Evolutionary conservation across 495 filamentous ascomycete genomes (phyloP).

Genomic region (Penicillium egyptiacum): DNA sequence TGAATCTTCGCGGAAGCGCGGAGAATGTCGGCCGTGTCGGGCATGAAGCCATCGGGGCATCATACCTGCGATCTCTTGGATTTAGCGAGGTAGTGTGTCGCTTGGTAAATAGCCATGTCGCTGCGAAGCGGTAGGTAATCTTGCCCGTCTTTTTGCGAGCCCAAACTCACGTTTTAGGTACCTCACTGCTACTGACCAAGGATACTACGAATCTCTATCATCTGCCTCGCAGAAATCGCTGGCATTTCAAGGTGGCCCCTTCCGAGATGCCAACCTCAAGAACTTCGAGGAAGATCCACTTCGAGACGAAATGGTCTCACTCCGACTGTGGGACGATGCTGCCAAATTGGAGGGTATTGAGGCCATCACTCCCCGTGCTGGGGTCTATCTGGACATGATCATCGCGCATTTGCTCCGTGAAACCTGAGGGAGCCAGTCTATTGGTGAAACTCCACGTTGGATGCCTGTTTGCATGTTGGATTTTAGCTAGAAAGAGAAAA

Average conservation of each 20-base stretch:
- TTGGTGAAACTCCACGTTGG: not conserved
- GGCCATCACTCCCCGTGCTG: slow-evolving; percentile 28
- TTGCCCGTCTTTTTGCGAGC: not conserved
- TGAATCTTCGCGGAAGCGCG: slow-evolving; percentile 26
- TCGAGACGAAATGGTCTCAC: slow-evolving; percentile 39
- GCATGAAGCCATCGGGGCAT: slow-evolving; percentile 44
- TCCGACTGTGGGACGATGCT: slow-evolving; percentile 46
- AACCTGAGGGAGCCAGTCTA: not conserved
- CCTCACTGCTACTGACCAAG: slow-evolving; percentile 39
- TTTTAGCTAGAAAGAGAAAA: not conserved
- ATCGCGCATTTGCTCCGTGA: slow-evolving; percentile 19
- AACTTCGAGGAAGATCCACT: slow-evolving; percentile 33
- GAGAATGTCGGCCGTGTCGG: slow-evolving; percentile 44
- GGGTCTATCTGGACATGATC: slow-evolving; percentile 35
- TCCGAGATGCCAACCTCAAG: slow-evolving; percentile 33
- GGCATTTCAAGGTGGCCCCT: slow-evolving; percentile 47
- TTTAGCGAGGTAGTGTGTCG: slow-evolving; percentile 40
- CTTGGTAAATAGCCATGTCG: slow-evolving; percentile 46
- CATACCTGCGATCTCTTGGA: slow-evolving; percentile 38
- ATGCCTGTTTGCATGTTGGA: not conserved
- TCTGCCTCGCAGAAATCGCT: slow-evolving; percentile 42
- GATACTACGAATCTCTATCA: slow-evolving; percentile 40
- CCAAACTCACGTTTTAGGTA: slow-evolving; percentile 21
- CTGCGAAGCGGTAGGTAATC: slow-evolving; percentile 42
- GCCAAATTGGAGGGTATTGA: slow-evolving; percentile 40